phyloP scores from a whole-genome alignment of 2,329 filamentous ascomycete genomes.

The Epichloe brachyelytri region DNA sequence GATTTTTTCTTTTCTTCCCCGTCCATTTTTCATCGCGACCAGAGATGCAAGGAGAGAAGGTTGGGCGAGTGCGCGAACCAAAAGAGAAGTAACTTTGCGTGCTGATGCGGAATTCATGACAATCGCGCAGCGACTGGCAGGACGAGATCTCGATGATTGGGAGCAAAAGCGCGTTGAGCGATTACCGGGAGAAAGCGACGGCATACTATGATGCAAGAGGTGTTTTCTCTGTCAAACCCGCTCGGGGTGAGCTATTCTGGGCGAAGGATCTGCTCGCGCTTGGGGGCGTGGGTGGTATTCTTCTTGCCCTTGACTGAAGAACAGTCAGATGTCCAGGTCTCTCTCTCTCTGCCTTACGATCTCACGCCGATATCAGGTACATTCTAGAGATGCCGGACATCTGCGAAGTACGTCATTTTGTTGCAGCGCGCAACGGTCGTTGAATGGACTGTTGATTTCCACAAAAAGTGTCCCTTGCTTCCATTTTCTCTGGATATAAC shows the following conservation, averaged over 20 bases:
- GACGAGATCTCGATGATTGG: constrained; percentile 90
- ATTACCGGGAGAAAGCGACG: constrained; percentile 81
- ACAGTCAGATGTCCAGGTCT: background rate
- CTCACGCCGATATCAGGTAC: background rate
- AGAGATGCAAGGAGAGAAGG: background rate
- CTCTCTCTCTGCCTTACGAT: too few species aligned
- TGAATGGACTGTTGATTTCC: background rate
- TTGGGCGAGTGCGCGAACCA: background rate
- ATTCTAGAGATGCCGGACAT: constrained; percentile 5
- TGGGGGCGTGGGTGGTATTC: background rate
- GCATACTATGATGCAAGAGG: constrained; percentile 41
- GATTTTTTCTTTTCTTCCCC: background rate
- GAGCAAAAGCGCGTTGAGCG: constrained; percentile 91
- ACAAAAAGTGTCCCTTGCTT: background rate
- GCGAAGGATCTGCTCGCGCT: background rate
- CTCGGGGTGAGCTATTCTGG: background rate
- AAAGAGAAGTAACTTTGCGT: background rate
- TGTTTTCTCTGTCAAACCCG: background rate
- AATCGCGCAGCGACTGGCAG: constrained; percentile 31
- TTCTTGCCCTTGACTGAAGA: background rate
- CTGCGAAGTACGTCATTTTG: constrained; percentile 1
- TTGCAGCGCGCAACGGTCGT: background rate
- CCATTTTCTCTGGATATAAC: background rate
- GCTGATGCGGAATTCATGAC: background rate
- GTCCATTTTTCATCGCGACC: background rate